Evolutionary conservation across 2,329 filamentous ascomycete genomes (phyloP).

Genomic region (Bisporella sp.): DNA sequence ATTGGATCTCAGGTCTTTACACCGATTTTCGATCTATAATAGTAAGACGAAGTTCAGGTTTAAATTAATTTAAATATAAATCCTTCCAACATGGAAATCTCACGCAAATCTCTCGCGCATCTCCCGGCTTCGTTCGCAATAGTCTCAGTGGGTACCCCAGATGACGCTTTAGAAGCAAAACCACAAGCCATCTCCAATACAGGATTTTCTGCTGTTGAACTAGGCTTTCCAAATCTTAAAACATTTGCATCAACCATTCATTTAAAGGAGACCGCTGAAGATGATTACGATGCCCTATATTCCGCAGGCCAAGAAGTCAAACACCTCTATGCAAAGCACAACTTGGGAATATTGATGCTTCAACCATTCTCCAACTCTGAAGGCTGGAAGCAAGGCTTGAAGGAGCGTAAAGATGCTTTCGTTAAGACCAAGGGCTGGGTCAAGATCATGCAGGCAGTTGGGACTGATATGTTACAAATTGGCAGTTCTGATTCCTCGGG

Average conservation of each 20-base stretch:
- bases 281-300: conserved; percentile 54
- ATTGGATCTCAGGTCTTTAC: too few species aligned
- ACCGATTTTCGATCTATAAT: too few species aligned
- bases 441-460: conserved; percentile 61
- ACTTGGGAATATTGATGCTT: conserved; percentile 59
- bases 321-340: conserved; percentile 44
- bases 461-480: conserved; percentile 62
- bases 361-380: conserved; percentile 75
- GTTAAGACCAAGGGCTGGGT: conserved; percentile 59
- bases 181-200: conserved; percentile 55
- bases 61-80: too few species aligned
- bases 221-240: conserved; percentile 67
- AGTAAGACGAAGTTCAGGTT: too few species aligned
- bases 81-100: conserved; percentile 1
- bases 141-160: conserved; percentile 44
- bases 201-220: conserved; percentile 64
- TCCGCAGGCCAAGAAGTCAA: conserved; percentile 47
- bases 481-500: conserved; percentile 57
- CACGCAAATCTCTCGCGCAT: conserved; percentile 8
- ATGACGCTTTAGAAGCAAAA: conserved; percentile 50
- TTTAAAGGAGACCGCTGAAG: conserved; percentile 41
- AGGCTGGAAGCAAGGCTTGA: conserved; percentile 56
- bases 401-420: conserved; percentile 56
- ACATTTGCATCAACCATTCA: conserved; percentile 49
- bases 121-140: conserved; percentile 47